phyloP scores from a whole-genome alignment of 768 basidiomycete genomes.

The Nidularia sp. region DNA sequence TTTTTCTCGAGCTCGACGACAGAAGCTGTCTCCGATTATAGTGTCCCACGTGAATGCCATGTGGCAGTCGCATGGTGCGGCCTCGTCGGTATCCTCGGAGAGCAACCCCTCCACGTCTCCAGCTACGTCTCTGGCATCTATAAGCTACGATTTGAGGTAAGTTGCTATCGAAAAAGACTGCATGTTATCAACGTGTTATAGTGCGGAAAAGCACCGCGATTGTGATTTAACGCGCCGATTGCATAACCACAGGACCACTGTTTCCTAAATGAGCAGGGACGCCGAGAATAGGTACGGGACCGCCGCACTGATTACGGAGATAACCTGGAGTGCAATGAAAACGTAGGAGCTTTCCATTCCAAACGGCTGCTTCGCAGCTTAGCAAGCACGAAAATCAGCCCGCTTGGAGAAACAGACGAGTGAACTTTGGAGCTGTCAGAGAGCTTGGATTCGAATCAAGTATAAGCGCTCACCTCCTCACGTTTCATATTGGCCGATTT shows the following conservation, averaged over 20 bases:
- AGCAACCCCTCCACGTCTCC: conserved; percentile 13
- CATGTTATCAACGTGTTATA: too few relatives aligned
- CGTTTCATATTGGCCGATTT: neutral
- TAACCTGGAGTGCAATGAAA: neutral
- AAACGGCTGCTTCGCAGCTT: neutral
- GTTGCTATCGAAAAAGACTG: too few relatives aligned
- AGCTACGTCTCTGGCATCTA: neutral
- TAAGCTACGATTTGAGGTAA: too few relatives aligned
- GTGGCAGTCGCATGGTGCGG: conserved; percentile 18
- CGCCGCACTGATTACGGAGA: neutral
- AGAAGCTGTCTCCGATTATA: neutral
- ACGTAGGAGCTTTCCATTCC: neutral
- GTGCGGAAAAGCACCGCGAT: too few relatives aligned
- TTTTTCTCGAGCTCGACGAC: neutral
- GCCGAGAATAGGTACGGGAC: neutral
- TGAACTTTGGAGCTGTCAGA: conserved; percentile 3
- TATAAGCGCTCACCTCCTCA: neutral
- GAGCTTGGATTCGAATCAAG: neutral
- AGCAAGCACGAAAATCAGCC: conserved; percentile 9
- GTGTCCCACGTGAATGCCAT: conserved; percentile 32
- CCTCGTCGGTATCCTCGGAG: conserved; percentile 13
- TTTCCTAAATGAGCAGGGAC: neutral
- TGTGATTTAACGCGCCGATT: too few relatives aligned
- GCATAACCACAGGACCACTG: neutral
- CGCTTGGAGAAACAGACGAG: conserved; percentile 13